Conservation (phyloP, 139 green algal genomes). For the Chlorella sp. region DNA sequence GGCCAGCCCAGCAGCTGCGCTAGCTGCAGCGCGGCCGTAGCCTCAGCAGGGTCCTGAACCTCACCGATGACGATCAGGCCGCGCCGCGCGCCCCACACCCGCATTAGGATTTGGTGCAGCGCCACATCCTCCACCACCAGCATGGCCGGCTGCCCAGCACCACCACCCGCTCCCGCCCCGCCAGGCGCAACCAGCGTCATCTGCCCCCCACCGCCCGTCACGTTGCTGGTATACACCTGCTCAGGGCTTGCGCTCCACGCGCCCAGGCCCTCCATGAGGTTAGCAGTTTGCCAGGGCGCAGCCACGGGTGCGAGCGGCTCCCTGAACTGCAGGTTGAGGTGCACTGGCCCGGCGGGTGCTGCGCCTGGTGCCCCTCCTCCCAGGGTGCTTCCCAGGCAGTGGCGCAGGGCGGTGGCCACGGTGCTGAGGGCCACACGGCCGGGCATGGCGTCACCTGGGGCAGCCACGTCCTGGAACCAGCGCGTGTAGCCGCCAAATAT, state of each 20-base stretch:
- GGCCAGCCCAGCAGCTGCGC: slow-evolving; percentile 71
- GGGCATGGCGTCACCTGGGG: slow-evolving; percentile 47
- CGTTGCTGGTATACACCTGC: slow-evolving; percentile 16
- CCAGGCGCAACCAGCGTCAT: too few relatives aligned
- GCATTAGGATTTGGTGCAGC: not conserved
- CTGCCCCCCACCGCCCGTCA: too few relatives aligned
- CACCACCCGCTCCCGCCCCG: too few relatives aligned
- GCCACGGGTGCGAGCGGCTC: slow-evolving; percentile 81
- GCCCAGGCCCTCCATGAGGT: slow-evolving; percentile 54
- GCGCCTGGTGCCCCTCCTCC: not conserved
- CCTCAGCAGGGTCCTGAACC: slow-evolving; percentile 43
- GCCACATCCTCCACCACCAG: not conserved
- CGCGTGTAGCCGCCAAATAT: slow-evolving; percentile 88
- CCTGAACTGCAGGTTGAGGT: slow-evolving; percentile 94
- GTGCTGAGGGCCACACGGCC: slow-evolving; percentile 62
- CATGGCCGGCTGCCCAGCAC: too few relatives aligned
- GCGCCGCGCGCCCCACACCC: slow-evolving; percentile 5
- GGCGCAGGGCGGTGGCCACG: slow-evolving; percentile 55
- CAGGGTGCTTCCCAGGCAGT: not conserved
- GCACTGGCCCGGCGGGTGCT: slow-evolving; percentile 87
- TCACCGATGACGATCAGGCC: slow-evolving; percentile 83
- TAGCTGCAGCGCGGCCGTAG: slow-evolving; percentile 45
- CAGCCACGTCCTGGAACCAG: slow-evolving; percentile 70
- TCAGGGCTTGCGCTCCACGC: slow-evolving; percentile 42
- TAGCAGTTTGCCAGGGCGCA: slow-evolving; percentile 19